These are phyloP conservation scores for Penicillium sp. DNA, from an alignment of 2,329 filamentous ascomycete genomes.

Conservation along the genomic window DNA sequence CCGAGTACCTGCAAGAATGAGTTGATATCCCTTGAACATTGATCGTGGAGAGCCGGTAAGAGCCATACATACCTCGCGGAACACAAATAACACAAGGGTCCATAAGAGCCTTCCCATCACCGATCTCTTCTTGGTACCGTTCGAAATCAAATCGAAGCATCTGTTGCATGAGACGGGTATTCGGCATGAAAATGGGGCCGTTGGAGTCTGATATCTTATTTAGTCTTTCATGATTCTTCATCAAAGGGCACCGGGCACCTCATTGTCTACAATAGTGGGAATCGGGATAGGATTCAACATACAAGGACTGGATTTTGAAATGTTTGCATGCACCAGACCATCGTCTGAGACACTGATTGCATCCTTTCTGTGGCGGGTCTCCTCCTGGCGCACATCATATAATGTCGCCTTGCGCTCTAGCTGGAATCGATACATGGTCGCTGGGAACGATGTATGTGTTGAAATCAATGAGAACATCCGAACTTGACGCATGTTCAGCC, in stretches of 20 bases:
- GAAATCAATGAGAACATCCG: slow-evolving; percentile 8
- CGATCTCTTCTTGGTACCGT: slow-evolving; percentile 5
- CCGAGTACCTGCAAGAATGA: slow-evolving; percentile 1
- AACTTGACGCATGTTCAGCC: slow-evolving; percentile 2
- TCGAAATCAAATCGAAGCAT: slow-evolving; percentile 11
- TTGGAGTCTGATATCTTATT: slow-evolving; percentile 4
- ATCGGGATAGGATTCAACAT: not conserved
- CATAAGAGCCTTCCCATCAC: slow-evolving; percentile 1
- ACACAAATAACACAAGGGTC: slow-evolving; percentile 7
- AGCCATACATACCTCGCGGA: slow-evolving; percentile 7
- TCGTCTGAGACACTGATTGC: slow-evolving; percentile 3
- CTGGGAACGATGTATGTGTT: slow-evolving; percentile 6
- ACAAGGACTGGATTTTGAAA: slow-evolving; percentile 10
- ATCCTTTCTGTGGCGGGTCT: slow-evolving; percentile 8
- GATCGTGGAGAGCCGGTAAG: too few relatives aligned
- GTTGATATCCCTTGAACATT: not conserved
- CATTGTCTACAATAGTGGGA: not conserved
- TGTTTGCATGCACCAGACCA: slow-evolving; percentile 6
- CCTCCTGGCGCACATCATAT: slow-evolving; percentile 6
- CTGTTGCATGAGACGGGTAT: slow-evolving; percentile 11
- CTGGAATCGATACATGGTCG: slow-evolving; percentile 10
- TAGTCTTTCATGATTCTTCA: not conserved
- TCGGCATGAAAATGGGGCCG: slow-evolving; percentile 10
- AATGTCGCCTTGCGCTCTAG: slow-evolving; percentile 5
- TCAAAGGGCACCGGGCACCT: too few relatives aligned